Base-by-base conservation (phyloP, 1,284 basidiomycete genomes). In the Rhodotorula sp. region DNA sequence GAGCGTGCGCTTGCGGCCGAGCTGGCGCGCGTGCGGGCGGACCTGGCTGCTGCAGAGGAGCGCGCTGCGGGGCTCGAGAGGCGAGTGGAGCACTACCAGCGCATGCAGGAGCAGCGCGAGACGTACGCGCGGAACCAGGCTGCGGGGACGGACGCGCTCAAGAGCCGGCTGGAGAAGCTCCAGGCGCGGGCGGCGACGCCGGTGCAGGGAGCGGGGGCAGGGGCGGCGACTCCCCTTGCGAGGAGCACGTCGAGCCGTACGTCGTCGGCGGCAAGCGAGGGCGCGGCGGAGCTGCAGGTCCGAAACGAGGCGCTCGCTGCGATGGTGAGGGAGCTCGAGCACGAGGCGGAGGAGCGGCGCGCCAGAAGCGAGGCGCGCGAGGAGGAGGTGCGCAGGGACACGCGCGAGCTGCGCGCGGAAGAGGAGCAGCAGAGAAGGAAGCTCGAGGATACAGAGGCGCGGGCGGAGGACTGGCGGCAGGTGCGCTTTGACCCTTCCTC, bases 381-480 rank as follows among this genome's bases (percentile, higher is more conserved):
- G 2, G 69, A 39, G 9, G 25, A 37, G 27, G 60, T 32, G 25
- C 53, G 63, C 54, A 39, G 44, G 6, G 64, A 72, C 51, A 34
- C 56, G 55, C 36, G 62, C 15, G 61, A 66, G 53, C 22, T 41
- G 29, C 57, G 53, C n/a, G 21, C 32, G 3, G 29, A 27, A 22
- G 64, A 71, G 10, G 70, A 70, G 10, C 27, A n/a, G 36, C 70
- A 77, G 61, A 58, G 44, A 53, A 32, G 41, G 22, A 19, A 34
- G 39, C 29, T 70, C 1, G 60, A 37, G 2, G 65, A 69, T 44
- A 58, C 61, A 13, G 70, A 67, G 34, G 51, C 62, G 10, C 48
- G 51, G 19, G 66, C 65, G 3, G 69, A 67, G 8, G 61, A 67
- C 4, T 76, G 73, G 69, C 22, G 51, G n/a, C 51, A 66, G 73